These are phyloP conservation scores for Saccharum spontaneum DNA, from an alignment of 176 grass and related monocot species.

Conservation along the genomic window DNA sequence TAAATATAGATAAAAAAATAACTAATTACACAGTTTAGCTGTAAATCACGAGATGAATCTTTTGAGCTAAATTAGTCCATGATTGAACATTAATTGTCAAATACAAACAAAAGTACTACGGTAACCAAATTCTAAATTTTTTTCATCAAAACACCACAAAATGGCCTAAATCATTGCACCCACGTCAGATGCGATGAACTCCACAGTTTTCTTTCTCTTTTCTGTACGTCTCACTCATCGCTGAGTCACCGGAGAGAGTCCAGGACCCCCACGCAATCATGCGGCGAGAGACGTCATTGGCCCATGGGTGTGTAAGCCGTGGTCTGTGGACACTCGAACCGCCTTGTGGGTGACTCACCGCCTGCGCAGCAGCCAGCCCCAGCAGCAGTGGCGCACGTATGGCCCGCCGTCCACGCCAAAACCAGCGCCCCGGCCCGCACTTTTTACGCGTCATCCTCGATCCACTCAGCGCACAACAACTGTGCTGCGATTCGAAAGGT, in stretches of 20 bases:
- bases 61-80: too few species aligned
- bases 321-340: not conserved
- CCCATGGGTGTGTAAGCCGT: too few species aligned
- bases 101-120: too few species aligned
- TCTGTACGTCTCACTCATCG: not conserved
- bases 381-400: not conserved
- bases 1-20: too few species aligned
- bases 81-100: too few species aligned
- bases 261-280: not conserved
- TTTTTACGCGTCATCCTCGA: not conserved
- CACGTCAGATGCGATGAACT: slow-evolving; percentile 10
- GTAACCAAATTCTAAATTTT: too few species aligned
- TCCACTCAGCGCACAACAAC: not conserved
- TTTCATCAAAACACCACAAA: too few species aligned
- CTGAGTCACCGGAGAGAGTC: slow-evolving; percentile 25
- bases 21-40: too few species aligned
- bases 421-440: not conserved
- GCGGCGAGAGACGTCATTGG: not conserved
- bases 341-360: slow-evolving; percentile 1
- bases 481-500: not conserved
- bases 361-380: not conserved
- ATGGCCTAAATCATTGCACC: not conserved
- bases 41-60: too few species aligned
- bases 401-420: not conserved
- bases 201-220: not conserved